Evolutionary conservation across 306 rosid species (phyloP), one percentile per base, ranked within the genome.

Genomic region (Casuarina glauca): DNA sequence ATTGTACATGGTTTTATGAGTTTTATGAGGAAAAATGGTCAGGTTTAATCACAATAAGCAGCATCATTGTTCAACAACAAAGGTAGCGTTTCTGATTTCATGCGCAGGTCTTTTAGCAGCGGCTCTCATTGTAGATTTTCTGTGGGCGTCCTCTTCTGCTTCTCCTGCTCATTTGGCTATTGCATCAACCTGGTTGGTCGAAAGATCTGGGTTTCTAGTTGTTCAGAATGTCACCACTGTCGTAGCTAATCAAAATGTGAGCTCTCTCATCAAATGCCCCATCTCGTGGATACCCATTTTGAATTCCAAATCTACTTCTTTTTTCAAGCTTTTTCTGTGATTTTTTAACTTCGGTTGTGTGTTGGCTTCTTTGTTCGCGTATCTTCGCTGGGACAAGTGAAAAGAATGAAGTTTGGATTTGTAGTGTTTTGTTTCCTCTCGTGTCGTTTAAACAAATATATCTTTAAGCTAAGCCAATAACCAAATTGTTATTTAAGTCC

Each of bases 171-270:
- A 67, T 52, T 9, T 79, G 7, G 70, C 89, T 10, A 5, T 80
- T 72, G 74, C 96, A n/a, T 79, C 97, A 1, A 84, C 80, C 68
- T 83, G 86, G 92, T 87, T 78, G 26, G 8, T 74, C 6, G 66
- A 81, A 42, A 76, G 78, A 46, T 58, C 86, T 0, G 64, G 77
- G 68, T 2, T 80, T 63, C 6, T 80, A 1, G 79, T 82, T 57
- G 44, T 82, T 17, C 84, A 87, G 3, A 80, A 83, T 80, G 41
- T 3, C 72, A 64, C 78, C 35, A 48, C 72, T 35, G 16, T 73
- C 55, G 1, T 19, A 43, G 43, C 38, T 38, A 75, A 52, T 77
- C 49, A 19, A n/a, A 62, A 74, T 83, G 90, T 85, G 19, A 72
- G 69, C 60, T 35, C 71, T 64, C 7, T 78, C 54, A 12, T 20